Evolutionary conservation across 2,329 filamentous ascomycete genomes (phyloP).

Genomic region (Trichoderma gracile): DNA sequence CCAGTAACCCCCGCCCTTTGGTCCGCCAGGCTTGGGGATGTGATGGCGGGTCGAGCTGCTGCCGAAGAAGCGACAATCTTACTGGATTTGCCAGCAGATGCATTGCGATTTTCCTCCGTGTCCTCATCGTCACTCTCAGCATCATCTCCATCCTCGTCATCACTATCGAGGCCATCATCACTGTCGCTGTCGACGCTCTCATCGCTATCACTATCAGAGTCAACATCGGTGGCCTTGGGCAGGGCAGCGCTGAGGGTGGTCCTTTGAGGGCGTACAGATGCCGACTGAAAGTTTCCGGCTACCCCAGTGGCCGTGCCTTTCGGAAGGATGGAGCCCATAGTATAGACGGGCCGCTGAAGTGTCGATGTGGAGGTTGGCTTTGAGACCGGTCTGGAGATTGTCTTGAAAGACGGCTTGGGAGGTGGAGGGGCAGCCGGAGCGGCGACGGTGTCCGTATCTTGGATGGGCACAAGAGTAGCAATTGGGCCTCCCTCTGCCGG

Average conservation of each 20-base stretch:
- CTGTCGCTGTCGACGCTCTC: neutral
- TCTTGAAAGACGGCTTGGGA: neutral
- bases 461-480: neutral
- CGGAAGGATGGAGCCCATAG: neutral
- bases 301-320: neutral
- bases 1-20: slow-evolving; percentile 3
- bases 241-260: neutral
- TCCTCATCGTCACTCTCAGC: neutral
- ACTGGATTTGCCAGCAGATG: no score
- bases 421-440: neutral
- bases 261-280: neutral
- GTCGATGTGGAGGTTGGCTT: neutral
- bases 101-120: no score
- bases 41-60: neutral
- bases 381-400: no score
- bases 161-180: neutral
- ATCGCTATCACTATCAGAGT: neutral
- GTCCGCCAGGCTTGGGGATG: neutral
- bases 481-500: neutral
- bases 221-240: neutral
- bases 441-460: neutral
- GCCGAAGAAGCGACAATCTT: neutral
- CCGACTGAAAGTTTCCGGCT: slow-evolving; percentile 6
- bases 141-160: neutral
- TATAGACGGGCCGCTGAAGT: no score